A percentile compares a stretch with the other conserved stretches of the same genome.
These are phyloP conservation scores for Artemisia argyi DNA, from an alignment of 129 eudicot species.

Conservation along the genomic window DNA sequence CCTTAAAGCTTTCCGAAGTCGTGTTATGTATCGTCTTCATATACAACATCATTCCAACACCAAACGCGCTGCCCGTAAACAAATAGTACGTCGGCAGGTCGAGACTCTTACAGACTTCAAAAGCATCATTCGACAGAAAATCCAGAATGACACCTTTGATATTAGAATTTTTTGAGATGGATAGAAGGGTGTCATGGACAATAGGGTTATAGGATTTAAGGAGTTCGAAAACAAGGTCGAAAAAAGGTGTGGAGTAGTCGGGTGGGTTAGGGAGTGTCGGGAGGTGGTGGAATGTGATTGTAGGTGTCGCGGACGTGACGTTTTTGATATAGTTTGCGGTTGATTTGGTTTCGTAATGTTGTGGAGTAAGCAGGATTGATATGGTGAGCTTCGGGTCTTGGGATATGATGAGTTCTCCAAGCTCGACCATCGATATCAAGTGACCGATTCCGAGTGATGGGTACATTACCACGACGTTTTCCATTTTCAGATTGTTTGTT, in stretches of 20 bases:
- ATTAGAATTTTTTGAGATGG: conserved; percentile 5
- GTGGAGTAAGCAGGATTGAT: conserved; percentile 30
- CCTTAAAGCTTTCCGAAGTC: background rate
- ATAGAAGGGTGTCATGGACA: background rate
- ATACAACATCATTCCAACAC: conserved; percentile 1
- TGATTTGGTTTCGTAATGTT: conserved; percentile 31
- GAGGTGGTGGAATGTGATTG: conserved; percentile 44
- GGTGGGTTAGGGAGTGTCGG: conserved; percentile 19
- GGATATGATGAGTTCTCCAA: conserved; percentile 31
- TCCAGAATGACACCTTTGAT: conserved; percentile 21
- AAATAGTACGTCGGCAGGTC: conserved; percentile 23
- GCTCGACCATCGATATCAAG: conserved; percentile 46
- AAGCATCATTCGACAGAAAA: conserved; percentile 17
- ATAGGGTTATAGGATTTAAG: conserved; percentile 6
- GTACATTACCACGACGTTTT: conserved; percentile 15
- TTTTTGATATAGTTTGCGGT: conserved; percentile 34
- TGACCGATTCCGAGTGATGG: conserved; percentile 38
- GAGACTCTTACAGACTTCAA: background rate
- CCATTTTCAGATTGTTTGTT: background rate
- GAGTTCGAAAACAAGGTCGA: conserved; percentile 2
- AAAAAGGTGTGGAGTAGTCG: background rate
- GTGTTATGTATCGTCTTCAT: background rate
- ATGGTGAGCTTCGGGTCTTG: conserved; percentile 28
- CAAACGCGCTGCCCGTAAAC: conserved; percentile 13
- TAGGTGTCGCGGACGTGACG: conserved; percentile 30